These are phyloP conservation scores for Cladophialophora immunda DNA, from an alignment of 2,329 filamentous ascomycete species.

Conservation along the genomic window DNA sequence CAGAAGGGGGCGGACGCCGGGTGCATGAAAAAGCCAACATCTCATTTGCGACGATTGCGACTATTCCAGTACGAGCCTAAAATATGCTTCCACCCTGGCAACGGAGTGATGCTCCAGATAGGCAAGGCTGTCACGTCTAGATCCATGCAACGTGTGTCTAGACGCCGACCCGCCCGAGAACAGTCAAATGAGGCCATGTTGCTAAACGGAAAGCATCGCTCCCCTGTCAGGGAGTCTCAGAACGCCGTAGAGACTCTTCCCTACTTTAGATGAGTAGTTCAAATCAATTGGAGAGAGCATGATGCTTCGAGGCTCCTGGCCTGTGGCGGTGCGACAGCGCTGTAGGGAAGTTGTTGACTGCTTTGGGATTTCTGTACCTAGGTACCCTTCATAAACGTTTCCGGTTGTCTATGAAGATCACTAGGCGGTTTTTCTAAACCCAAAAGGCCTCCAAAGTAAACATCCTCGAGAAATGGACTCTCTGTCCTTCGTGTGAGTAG, in stretches of 20 bases:
- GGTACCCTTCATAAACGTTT: not conserved
- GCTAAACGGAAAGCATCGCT: not conserved
- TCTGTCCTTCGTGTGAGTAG: no score
- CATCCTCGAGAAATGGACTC: not conserved
- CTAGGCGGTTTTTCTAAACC: not conserved
- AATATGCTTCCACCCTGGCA: not conserved
- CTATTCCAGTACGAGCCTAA: not conserved
- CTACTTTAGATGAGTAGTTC: not conserved
- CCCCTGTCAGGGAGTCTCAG: not conserved
- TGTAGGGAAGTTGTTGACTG: not conserved
- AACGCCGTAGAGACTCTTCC: not conserved
- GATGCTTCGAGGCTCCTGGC: not conserved
- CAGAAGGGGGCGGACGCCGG: not conserved
- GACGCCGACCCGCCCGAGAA: not conserved
- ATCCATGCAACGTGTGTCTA: not conserved
- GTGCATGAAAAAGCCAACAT: not conserved
- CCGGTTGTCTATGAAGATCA: not conserved
- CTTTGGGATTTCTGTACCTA: not conserved
- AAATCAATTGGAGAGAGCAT: not conserved
- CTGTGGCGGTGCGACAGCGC: not conserved
- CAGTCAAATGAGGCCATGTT: not conserved
- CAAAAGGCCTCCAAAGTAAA: not conserved
- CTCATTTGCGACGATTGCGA: not conserved
- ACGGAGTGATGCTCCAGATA: not conserved
- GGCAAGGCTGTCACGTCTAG: not conserved